Evolutionary conservation across 1,284 basidiomycete genomes (phyloP).

Genomic region (Cronartium ribicola): DNA sequence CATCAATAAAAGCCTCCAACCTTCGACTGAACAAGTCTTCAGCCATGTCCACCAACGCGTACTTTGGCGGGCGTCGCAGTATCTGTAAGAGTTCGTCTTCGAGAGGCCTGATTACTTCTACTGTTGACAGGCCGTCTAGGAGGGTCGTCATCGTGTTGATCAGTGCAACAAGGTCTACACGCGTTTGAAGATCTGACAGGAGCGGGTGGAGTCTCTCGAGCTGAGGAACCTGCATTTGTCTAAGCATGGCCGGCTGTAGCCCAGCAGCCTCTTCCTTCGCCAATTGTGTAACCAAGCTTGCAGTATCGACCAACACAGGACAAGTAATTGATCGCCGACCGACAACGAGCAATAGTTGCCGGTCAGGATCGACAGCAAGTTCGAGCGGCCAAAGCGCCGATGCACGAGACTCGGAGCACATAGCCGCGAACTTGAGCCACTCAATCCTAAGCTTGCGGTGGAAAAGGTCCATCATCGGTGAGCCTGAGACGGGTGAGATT

Average conservation of each 20-base stretch:
- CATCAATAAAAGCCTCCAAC: conserved; percentile 27
- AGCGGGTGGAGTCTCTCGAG: conserved; percentile 23
- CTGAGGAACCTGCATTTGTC: conserved; percentile 10
- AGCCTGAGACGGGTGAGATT: conserved; percentile 71
- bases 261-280: conserved; percentile 3
- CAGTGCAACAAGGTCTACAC: conserved; percentile 18
- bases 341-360: conserved; percentile 26
- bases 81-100: conserved; percentile 36
- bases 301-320: conserved; percentile 37
- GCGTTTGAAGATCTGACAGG: conserved; percentile 27
- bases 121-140: conserved; percentile 5
- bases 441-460: conserved; percentile 35
- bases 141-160: conserved; percentile 15
- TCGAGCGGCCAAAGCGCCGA: conserved; percentile 37
- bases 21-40: conserved; percentile 31
- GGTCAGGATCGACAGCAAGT: conserved; percentile 33
- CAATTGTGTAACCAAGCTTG: conserved; percentile 21
- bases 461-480: conserved; percentile 69
- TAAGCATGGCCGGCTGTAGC: conserved; percentile 4
- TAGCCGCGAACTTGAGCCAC: conserved; percentile 40
- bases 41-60: conserved; percentile 14
- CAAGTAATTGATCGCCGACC: conserved; percentile 40
- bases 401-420: conserved; percentile 36
- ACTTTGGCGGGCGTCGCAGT: conserved; percentile 21
- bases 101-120: conserved; percentile 16